These are phyloP conservation scores for Neopestalotiopsis sp. DNA, from an alignment of 2,329 filamentous ascomycete genomes.

Conservation along the genomic window DNA sequence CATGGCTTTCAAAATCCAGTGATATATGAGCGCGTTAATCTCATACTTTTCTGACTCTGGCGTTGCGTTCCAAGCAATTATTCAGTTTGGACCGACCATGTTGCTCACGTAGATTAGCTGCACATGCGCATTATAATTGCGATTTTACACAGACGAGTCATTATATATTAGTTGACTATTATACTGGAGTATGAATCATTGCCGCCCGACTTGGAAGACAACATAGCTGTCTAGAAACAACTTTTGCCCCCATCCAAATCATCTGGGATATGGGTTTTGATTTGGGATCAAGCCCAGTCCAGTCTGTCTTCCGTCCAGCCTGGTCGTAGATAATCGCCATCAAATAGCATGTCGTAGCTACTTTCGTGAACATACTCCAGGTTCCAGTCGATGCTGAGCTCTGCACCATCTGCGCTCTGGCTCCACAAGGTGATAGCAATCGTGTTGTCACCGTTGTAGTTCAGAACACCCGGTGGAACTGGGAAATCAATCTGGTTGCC, in stretches of 20 bases:
- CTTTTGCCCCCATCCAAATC: neutral
- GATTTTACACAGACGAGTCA: too few relatives aligned
- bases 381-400: slow-evolving; percentile 54
- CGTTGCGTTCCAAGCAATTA: too few relatives aligned
- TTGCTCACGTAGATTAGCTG: too few relatives aligned
- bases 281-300: slow-evolving; percentile 38
- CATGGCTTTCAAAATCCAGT: too few relatives aligned
- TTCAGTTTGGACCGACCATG: too few relatives aligned
- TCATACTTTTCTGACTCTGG: too few relatives aligned
- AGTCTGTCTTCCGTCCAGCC: slow-evolving; percentile 50
- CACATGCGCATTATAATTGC: too few relatives aligned
- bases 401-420: slow-evolving; percentile 57
- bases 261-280: neutral
- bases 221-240: too few relatives aligned
- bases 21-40: too few relatives aligned
- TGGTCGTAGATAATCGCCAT: slow-evolving; percentile 54
- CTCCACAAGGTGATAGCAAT: slow-evolving; percentile 65
- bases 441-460: slow-evolving; percentile 64
- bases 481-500: slow-evolving; percentile 67
- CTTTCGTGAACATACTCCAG: slow-evolving; percentile 60
- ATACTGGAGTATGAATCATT: too few relatives aligned
- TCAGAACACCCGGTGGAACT: slow-evolving; percentile 62
- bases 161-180: too few relatives aligned
- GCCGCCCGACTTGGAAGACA: too few relatives aligned
- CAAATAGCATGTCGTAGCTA: slow-evolving; percentile 56